phyloP scores from a whole-genome alignment of 495 filamentous ascomycete genomes.

The Aspergillus egyptiacus region DNA sequence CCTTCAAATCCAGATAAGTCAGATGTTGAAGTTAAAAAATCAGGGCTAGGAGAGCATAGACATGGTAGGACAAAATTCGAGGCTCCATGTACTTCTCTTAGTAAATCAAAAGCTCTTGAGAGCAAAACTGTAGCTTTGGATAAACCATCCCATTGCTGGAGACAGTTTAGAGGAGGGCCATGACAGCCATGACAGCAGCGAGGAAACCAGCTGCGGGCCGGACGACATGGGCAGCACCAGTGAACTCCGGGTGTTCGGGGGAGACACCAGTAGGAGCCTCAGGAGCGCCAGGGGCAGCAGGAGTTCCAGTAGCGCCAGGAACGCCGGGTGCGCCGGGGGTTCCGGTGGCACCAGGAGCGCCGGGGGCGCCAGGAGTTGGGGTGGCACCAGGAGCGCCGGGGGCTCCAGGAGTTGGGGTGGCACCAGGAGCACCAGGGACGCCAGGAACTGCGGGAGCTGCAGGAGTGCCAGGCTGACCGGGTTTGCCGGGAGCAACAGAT shows the following conservation, averaged over 20 bases:
- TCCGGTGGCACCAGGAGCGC: conserved; percentile 2
- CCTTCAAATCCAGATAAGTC: neutral
- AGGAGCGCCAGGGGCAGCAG: conserved; percentile 9
- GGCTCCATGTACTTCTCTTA: conserved; percentile 3
- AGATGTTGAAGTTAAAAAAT: neutral
- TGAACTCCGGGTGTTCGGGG: conserved; percentile 23
- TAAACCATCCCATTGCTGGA: neutral
- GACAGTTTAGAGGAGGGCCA: conserved; percentile 35
- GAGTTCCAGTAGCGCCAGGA: conserved; percentile 2
- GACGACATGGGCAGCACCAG: conserved; percentile 30
- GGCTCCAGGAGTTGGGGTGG: conserved; percentile 2
- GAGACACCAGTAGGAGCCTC: conserved; percentile 12
- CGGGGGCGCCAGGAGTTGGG: conserved; percentile 8
- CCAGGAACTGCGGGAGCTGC: conserved; percentile 2
- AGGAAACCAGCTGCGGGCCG: conserved; percentile 35
- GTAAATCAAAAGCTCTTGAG: neutral
- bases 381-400: neutral
- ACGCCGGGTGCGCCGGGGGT: conserved; percentile 3
- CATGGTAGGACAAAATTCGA: neutral
- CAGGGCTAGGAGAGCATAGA: neutral
- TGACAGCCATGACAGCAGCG: conserved; percentile 34
- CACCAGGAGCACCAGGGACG: conserved; percentile 1
- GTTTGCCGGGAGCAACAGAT: conserved; percentile 1
- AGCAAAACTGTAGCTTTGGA: neutral
- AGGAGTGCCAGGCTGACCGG: conserved; percentile 8